These are phyloP conservation scores for Arthrobotrys entomopaga DNA, from an alignment of 2,329 filamentous ascomycete genomes.

Conservation along the genomic window DNA sequence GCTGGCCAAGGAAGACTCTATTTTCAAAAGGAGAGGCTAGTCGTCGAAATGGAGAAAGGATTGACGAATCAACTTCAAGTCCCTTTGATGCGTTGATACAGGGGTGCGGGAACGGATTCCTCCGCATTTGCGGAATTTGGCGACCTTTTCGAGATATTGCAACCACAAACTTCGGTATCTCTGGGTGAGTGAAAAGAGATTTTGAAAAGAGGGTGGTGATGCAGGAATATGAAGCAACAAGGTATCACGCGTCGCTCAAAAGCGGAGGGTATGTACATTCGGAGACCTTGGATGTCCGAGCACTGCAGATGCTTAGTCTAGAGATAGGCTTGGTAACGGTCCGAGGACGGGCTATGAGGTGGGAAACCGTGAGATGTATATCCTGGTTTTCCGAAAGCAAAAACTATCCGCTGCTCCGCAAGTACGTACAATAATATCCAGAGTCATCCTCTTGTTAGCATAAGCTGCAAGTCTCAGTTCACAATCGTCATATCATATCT, in stretches of 20 bases:
- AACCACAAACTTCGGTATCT: too few relatives aligned
- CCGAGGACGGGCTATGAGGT: too few relatives aligned
- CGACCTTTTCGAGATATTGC: too few relatives aligned
- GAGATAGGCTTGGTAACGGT: too few relatives aligned
- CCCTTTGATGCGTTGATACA: conserved; percentile 17
- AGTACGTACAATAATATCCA: too few relatives aligned
- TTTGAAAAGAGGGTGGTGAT: background rate
- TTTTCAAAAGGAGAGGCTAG: conserved; percentile 14
- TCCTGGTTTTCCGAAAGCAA: too few relatives aligned
- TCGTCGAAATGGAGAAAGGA: conserved; percentile 20
- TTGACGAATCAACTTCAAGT: conserved; percentile 28
- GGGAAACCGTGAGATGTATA: too few relatives aligned
- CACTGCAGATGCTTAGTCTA: background rate
- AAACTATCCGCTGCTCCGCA: too few relatives aligned
- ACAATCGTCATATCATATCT: too few relatives aligned
- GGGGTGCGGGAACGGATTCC: conserved; percentile 13
- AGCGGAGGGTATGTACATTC: background rate
- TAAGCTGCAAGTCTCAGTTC: too few relatives aligned
- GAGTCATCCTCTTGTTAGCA: too few relatives aligned
- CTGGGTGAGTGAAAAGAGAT: background rate
- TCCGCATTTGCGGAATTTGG: conserved; percentile 16
- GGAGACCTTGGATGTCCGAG: background rate
- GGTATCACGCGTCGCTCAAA: conserved; percentile 3
- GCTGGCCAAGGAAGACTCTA: conserved; percentile 10
- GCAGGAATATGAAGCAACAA: background rate